Evolutionary conservation across 768 basidiomycete genomes (phyloP).

Genomic region (Phanerodontia chrysosporium): DNA sequence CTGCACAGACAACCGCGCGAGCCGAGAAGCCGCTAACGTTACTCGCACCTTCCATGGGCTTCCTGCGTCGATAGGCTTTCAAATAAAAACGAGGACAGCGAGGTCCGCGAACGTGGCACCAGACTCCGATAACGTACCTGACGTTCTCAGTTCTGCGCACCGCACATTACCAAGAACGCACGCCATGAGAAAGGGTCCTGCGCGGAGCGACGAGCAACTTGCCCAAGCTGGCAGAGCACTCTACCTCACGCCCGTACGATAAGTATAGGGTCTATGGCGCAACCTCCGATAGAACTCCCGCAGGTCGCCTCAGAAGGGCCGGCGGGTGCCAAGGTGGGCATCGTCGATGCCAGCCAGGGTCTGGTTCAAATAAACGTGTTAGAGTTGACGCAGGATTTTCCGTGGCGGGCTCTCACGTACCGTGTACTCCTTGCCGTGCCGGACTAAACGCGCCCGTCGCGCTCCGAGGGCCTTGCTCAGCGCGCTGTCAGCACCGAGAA

Average conservation of each 20-base stretch:
- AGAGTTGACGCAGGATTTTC: not conserved
- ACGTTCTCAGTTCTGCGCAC: not conserved
- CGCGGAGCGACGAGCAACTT: not conserved
- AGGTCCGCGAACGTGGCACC: not conserved
- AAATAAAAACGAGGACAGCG: not conserved
- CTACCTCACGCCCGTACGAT: not conserved
- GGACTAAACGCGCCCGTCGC: not conserved
- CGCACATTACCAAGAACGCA: not conserved
- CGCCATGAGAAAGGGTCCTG: not conserved
- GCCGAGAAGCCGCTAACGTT: conserved; percentile 1
- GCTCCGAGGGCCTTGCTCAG: not conserved
- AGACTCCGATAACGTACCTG: not conserved
- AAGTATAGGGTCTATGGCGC: not conserved
- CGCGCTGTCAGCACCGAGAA: not conserved
- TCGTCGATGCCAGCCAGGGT: not conserved
- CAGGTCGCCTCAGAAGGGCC: not conserved
- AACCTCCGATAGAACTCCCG: not conserved
- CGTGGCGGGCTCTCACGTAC: not conserved
- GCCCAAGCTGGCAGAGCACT: not conserved
- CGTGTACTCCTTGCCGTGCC: not conserved
- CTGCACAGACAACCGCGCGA: not conserved
- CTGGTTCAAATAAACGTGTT: not conserved
- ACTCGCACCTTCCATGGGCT: not conserved
- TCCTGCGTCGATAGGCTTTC: not conserved
- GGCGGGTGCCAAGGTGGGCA: not conserved